Evolutionary conservation across 805 yeast species (phyloP), one percentile per base, ranked within the genome.

Genomic region (Cyberlindnera lachancei): DNA sequence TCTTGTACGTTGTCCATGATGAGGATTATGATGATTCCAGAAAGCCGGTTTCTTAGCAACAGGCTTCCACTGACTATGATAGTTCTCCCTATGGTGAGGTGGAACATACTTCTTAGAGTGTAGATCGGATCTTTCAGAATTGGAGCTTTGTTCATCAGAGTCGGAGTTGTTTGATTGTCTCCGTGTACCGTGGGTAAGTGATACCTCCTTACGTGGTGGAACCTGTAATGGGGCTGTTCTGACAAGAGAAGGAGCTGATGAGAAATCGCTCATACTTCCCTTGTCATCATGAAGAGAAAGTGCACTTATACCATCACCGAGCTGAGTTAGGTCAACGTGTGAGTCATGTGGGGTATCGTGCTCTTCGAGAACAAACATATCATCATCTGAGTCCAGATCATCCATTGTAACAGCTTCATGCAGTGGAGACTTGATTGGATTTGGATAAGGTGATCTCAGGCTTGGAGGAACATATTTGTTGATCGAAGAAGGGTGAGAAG

Each of bases 381-480:
- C 64, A 29, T 57, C 62, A 15, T 39, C 46, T 8, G 44, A 53
- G 23, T 44, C 51, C n/a, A 38, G 33, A 27, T 48, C 53, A 27
- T 45, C 48, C 27, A 44, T 28, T 8, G 31, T 33, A 13, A 42
- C 33, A 7, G 41, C 40, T 17, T 45, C 56, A 25, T 40, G 44
- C 12, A 47, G 17, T 18, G 53, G 50, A 3, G 49, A 44, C 17
- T 41, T 44, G 18, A 42, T 44, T 9, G 42, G 27, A 25, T 41
- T 47, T 7, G 77, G 69, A n/a, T n/a, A n/a, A n/a, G n/a, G n/a
- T 0, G 73, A 69, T 50, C 87, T 65, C 42, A 79, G 59, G 46
- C 71, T 77, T n/a, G 87, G 87, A 15, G 88, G 88, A 24, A 80
- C 61, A 45, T 80, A 79, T 49, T 74, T 78, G 4, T 82, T 82